Evolutionary conservation across 257 asterid species (phyloP).

Genomic region (Rubia yunnanensis): DNA sequence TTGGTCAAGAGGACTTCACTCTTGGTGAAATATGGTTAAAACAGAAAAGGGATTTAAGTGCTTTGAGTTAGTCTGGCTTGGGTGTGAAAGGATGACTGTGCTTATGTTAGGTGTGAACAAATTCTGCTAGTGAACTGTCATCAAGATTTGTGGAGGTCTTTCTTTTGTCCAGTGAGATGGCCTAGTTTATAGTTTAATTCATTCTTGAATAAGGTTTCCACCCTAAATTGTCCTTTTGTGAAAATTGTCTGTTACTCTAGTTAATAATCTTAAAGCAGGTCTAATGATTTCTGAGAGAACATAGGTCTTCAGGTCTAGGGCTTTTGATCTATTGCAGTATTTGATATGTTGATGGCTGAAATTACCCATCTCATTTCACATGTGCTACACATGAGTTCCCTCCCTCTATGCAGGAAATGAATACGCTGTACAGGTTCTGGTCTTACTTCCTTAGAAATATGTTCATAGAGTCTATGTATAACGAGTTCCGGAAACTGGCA

Average conservation of each 20-base stretch:
- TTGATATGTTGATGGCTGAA: neutral
- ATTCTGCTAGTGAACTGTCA: neutral
- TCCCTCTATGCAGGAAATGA: slow-evolving; percentile 77
- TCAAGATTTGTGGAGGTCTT: neutral
- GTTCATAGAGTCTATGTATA: slow-evolving; percentile 70
- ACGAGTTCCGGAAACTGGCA: slow-evolving; percentile 74
- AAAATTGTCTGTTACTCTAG: neutral
- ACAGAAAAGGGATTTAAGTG: neutral
- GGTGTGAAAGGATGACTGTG: neutral
- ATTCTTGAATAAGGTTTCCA: neutral
- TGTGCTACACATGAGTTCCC: neutral
- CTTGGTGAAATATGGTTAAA: neutral
- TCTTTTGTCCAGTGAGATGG: neutral
- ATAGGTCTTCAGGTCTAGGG: neutral
- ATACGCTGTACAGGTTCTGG: slow-evolving; percentile 85
- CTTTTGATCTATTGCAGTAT: neutral
- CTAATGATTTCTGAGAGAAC: neutral
- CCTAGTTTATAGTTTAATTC: neutral
- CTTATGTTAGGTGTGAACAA: neutral
- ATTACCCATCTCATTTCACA: neutral
- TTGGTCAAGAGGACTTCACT: neutral
- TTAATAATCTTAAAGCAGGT: neutral
- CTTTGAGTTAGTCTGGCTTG: neutral
- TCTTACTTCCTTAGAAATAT: slow-evolving; percentile 68
- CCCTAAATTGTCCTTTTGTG: neutral